Base-by-base conservation (phyloP, 2,329 filamentous ascomycete species). In the Annulohypoxylon truncatum region DNA sequence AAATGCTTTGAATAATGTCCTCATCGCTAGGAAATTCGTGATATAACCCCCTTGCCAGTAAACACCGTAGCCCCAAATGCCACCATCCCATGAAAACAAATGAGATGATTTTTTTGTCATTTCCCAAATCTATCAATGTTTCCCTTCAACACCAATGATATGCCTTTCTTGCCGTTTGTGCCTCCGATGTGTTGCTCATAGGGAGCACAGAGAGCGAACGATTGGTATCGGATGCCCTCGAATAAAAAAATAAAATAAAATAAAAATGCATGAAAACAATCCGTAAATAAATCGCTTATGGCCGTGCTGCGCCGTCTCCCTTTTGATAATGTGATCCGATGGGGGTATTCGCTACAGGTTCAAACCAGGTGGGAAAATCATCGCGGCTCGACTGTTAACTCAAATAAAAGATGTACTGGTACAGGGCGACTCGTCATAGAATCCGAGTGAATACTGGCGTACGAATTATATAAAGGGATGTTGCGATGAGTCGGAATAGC, bases 401-500 rank as follows among this genome's bases (percentile, higher is more conserved):
- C 47, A 58, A 68, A 67, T 31, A 59, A 61, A 66, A 66, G 46
- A 66, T 64, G 64, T 73, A 68, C 63, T 73, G 68, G 53, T 74
- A 73, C 68, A 74, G 59, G 62, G 68, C 57, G 50, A 61, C 52
- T 61, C 58, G 48, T 60, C 59, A 68, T 68, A 54, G 58, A 66
- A 67, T 63, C 46, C n/a, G 57, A 52, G 54, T 38, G 28, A 53
- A 62, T 48, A 29, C 22, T 67, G 60, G 66, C 68, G 58, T 68
- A 67, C 56, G 61, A 47, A 62, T 68, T 59, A 71, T 46, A 60
- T 26, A 28, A 55, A n/a, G 22, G 60, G 33, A 22, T 65, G 71
- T 22, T 70, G 59, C 50, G 68, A 64, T 29, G 65, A 51, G 24
- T 77, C 75, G 9, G 73, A 72, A 62, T 76, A 77, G 70, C 78